phyloP scores from a whole-genome alignment of 2,329 filamentous ascomycete species.

The Fonsecaea pugnacius region DNA sequence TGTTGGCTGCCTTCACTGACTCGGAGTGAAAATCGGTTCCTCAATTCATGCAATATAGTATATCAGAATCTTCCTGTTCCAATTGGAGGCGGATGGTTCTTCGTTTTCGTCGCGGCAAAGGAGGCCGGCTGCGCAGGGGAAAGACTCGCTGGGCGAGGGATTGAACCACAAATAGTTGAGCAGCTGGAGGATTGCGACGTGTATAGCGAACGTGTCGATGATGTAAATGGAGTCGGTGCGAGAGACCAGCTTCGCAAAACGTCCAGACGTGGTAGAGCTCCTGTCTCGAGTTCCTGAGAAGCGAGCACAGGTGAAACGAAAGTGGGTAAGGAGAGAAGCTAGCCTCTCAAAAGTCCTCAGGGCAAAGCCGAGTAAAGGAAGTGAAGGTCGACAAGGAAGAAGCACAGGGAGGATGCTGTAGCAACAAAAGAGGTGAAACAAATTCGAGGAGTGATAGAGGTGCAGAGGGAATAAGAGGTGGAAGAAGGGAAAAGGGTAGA shows the following conservation, averaged over 20 bases:
- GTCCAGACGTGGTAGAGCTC: conserved; percentile 38
- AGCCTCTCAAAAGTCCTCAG: conserved; percentile 35
- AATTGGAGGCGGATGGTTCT: background rate
- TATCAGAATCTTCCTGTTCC: conserved; percentile 4
- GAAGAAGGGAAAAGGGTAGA: conserved; percentile 22
- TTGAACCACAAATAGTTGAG: conserved; percentile 19
- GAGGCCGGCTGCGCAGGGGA: conserved; percentile 13
- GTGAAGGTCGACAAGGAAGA: conserved; percentile 30
- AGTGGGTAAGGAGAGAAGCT: conserved; percentile 39
- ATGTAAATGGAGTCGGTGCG: conserved; percentile 36
- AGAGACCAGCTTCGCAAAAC: conserved; percentile 38
- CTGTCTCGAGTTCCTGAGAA: conserved; percentile 34
- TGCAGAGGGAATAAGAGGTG: conserved; percentile 17
- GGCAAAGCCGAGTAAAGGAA: conserved; percentile 33
- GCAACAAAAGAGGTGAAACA: conserved; percentile 33
- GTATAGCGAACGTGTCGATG: conserved; percentile 36
- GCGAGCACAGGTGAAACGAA: conserved; percentile 39
- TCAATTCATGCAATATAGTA: conserved; percentile 14
- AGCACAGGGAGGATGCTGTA: conserved; percentile 26
- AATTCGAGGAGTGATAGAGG: conserved; percentile 24
- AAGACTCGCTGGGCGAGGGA: conserved; percentile 9
- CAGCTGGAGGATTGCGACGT: conserved; percentile 23
- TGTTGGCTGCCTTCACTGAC: conserved; percentile 33
- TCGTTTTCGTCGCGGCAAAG: conserved; percentile 6
- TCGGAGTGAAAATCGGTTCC: conserved; percentile 13